Evolutionary conservation across 2,329 filamentous ascomycete genomes (phyloP), one percentile per base, ranked within the genome.

Genomic region (Lachnellula arida): DNA sequence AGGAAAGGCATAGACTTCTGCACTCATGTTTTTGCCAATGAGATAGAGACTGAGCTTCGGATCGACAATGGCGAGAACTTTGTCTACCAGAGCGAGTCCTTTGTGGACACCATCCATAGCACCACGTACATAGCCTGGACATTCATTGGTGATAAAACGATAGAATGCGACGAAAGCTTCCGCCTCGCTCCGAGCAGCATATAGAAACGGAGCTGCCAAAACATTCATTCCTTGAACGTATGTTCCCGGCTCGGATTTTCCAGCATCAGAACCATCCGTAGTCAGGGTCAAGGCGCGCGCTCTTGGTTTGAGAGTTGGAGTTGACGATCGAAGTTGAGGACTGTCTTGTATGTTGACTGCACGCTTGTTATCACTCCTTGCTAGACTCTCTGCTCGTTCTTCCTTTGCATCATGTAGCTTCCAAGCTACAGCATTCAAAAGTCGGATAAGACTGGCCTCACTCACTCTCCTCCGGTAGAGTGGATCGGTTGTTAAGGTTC

Each of bases 191-290:
- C 91, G 86, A 1, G 94, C 92, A 5, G 91, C 91, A 71, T 99
- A 99, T 46, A 99, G 79, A 69, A 99, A 97, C 0, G 94, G 94
- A 0, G 94, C 94, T 9, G 92, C 93, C 15, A 99, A 82, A 42
- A 99, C 94, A 70, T 99, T 99, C 93, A 99, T 97, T 63, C 94
- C 94, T 73, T 99, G 94, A 2, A 99, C 93, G 67, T 99, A 99
- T 42, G 89, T 92, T 34, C 91, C 90, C 11, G 89, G 82, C 65
- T 90, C 87, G 34, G 76, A 74, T 2, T 75, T 77, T 55, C 80
- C 81, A 6, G 77, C 76, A 60, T 87, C 84, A 62, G 86, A 80
- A 59, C 84, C 79, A 67, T 87, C 84, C 0, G 81, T 86, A 1
- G 82, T 86, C 53, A 86, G 73, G 12, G 81, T 81, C 54, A 82